Evolutionary conservation across 768 basidiomycete genomes (phyloP), one percentile per base, ranked within the genome.

Genomic region (Stropharia rugosoannulata): DNA sequence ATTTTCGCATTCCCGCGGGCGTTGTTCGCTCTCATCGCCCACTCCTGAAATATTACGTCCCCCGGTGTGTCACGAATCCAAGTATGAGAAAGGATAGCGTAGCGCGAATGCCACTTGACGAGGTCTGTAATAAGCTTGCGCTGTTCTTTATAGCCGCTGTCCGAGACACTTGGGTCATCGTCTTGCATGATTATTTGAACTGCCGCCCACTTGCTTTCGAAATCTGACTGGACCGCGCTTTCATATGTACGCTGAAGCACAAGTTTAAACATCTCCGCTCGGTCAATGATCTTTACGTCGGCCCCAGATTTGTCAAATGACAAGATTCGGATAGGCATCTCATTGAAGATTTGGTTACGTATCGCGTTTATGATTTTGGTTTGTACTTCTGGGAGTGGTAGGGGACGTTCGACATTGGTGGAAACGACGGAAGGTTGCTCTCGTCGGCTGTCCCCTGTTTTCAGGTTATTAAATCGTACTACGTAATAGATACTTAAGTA

Each of bases 31-130:
- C 40, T 16, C 4, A 11, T 32, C 8, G 12, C 40, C 50, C 50
- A 51, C 22, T 41, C 50, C 8, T 40, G 22, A 27, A 40, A 51
- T 11, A 35, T 40, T 10, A 52, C 41, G 12, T 52, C 51, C 16
- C 51, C 51, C 4, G 41, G 51, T 5, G 51, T 35, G 9, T 43
- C 51, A 1, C 51, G 51, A 13, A 44, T 12, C 51, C 51, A 52
- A 25, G 51, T 52, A 40, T 52, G 51, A 9, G 51, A 52, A 16
- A 52, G 42, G n/a, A 52, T 52, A 11, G 50, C 47, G n/a, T 49
- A 49, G 29, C 47, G 29, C n/a, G 29, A 32, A 10, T 32, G 29
- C 29, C 29, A 32, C 29, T 32, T 32, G 2, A 32, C 29, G 29
- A 32, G 29, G 29, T 32, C 29, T 32, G 29, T 32, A 32, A 32